These are phyloP conservation scores for Artemisia tridentata DNA, from an alignment of 129 eudicot genomes.

Conservation along the genomic window DNA sequence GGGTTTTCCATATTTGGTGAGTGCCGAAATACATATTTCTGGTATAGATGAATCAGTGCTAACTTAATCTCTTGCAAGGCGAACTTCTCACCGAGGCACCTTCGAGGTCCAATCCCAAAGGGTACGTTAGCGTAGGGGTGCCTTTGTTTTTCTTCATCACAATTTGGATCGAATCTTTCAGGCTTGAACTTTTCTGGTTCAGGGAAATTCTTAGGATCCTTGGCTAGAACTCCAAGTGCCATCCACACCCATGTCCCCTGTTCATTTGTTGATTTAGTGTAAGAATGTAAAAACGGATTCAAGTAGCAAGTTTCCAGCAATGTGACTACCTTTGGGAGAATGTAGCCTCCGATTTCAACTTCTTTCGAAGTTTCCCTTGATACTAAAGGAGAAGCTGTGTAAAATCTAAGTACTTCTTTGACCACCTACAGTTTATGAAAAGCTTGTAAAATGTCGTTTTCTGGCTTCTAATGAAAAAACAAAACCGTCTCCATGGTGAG, in stretches of 20 bases:
- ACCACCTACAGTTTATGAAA: constrained; percentile 56
- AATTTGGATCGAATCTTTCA: constrained; percentile 68
- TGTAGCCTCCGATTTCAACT: constrained; percentile 63
- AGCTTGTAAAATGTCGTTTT: too few relatives aligned
- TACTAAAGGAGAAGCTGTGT: constrained; percentile 59
- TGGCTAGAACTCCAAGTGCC: constrained; percentile 86
- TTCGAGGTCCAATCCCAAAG: constrained; percentile 92
- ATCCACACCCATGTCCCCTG: constrained; percentile 98
- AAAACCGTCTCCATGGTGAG: neutral
- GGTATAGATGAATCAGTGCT: constrained; percentile 71
- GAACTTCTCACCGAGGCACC: constrained; percentile 87
- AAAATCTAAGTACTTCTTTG: constrained; percentile 72
- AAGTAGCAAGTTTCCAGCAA: neutral
- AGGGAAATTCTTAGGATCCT: constrained; percentile 84
- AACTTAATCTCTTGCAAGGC: constrained; percentile 84
- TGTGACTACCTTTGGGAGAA: constrained; percentile 52
- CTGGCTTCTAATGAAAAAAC: too few relatives aligned
- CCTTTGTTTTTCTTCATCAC: constrained; percentile 75
- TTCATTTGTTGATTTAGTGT: neutral
- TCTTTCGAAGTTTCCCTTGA: constrained; percentile 62
- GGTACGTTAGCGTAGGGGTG: constrained; percentile 95
- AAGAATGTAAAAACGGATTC: neutral
- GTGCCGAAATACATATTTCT: constrained; percentile 63
- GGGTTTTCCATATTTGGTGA: constrained; percentile 86
- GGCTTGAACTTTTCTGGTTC: constrained; percentile 91